A percentile compares a stretch with the other conserved stretches of the same genome.
Evolutionary conservation across 495 filamentous ascomycete genomes (phyloP).

Genomic region (Aspergillus ostianus): DNA sequence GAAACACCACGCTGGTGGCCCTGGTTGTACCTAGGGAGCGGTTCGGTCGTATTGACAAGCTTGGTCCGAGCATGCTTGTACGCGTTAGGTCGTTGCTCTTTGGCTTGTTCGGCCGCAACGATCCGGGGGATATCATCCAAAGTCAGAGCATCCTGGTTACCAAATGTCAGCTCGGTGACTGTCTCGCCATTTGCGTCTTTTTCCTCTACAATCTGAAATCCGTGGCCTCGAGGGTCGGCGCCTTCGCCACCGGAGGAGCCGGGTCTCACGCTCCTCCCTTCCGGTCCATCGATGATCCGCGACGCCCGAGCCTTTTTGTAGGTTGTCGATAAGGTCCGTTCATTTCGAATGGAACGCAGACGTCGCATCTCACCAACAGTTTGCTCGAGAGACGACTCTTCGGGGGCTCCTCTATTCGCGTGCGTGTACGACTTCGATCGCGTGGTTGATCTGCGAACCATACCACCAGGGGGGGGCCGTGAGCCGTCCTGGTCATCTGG

Average conservation of each 20-base stretch:
- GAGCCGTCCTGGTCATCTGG: slow-evolving; percentile 68
- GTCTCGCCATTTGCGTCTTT: slow-evolving; percentile 69
- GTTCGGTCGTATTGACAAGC: slow-evolving; percentile 60
- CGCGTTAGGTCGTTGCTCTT: slow-evolving; percentile 85
- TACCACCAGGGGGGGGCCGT: slow-evolving; percentile 39
- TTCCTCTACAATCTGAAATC: slow-evolving; percentile 85
- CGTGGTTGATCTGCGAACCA: slow-evolving; percentile 58
- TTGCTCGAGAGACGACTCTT: slow-evolving; percentile 85
- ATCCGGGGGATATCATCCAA: slow-evolving; percentile 98
- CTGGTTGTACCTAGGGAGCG: slow-evolving; percentile 64
- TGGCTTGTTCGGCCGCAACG: slow-evolving; percentile 90
- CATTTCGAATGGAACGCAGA: slow-evolving; percentile 86
- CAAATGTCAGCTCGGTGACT: slow-evolving; percentile 76
- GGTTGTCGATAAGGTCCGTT: slow-evolving; percentile 88
- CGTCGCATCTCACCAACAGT: slow-evolving; percentile 93
- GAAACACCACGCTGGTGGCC: slow-evolving; percentile 80
- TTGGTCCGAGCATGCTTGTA: slow-evolving; percentile 73
- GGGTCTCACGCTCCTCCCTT: slow-evolving; percentile 71
- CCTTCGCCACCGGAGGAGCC: slow-evolving; percentile 74
- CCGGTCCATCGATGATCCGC: slow-evolving; percentile 87
- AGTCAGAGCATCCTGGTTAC: slow-evolving; percentile 86
- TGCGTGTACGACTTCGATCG: slow-evolving; percentile 74
- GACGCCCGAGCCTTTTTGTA: slow-evolving; percentile 88
- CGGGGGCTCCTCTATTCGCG: slow-evolving; percentile 51
- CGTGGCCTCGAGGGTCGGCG: slow-evolving; percentile 53